Evolutionary conservation across 1,139 yeast species (phyloP), one percentile per base, ranked within the genome.

Genomic region (Hemisphaericaspora subhashii): DNA sequence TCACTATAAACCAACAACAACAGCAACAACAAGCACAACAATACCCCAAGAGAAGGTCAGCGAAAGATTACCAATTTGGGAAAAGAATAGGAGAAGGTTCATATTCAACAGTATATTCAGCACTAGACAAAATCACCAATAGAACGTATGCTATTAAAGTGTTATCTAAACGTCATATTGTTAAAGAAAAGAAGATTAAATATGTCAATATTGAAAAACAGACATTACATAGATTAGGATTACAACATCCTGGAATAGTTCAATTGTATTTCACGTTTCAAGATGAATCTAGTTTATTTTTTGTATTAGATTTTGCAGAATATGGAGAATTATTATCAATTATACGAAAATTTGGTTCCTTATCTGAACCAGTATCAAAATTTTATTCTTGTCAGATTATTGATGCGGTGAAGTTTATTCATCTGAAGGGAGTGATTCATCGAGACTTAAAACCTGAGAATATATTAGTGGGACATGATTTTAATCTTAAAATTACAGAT

Each of bases 391-490:
- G 74, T 24, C 98, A 94, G 64, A 72, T 92, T 16, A 67, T 94
- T 31, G 98, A 90, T 60, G 94, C 97, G 0, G 81, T 92, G 11
- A 79, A 76, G 47, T 90, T 79, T 59, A 85, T 92, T 74, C 98
- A 92, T 46, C 71, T 65, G 62, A 69, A 70, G 45, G 98, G 98
- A 9, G 86, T 94, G 14, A 81, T 92, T 33, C 99, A 92, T 59
- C 77, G 99, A 46, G 99, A 92, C 61, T 72, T 92, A 50, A 92
- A 92, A 63, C 99, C 99, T 0, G 99, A 92, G 55, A 92, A 92
- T 56, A 83, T 85, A 28, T 66, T 92, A 47, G 79, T 94, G 39
- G 95, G 90, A 51, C 74, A 75, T 44, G 82, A 86, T 42, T 82
- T 86, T 80, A 81, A 86, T 48, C 72, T 92, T 43, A 89, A 89